Conservation (phyloP, 345 rosid species). For the Linum usitatissimum region DNA sequence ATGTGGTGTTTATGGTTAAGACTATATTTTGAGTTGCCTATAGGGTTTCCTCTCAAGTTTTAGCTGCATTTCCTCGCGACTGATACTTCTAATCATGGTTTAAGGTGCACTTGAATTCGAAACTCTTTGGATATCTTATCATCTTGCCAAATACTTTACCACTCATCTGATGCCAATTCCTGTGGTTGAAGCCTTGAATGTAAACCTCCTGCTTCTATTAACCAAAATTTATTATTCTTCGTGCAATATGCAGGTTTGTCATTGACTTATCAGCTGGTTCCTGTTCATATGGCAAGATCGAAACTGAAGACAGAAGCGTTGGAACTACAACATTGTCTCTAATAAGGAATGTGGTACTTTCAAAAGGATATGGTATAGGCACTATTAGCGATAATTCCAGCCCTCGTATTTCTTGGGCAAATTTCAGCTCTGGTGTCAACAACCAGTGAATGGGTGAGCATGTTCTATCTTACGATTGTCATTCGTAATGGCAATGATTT, state of each 20-base stretch:
- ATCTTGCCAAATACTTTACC: no score
- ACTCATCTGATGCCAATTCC: no score
- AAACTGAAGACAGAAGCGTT: slow-evolving; percentile 99
- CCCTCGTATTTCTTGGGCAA: slow-evolving; percentile 76
- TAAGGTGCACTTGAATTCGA: no score
- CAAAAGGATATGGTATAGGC: slow-evolving; percentile 29
- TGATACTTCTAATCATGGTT: not conserved
- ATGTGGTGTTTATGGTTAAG: no score
- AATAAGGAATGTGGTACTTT: slow-evolving; percentile 50
- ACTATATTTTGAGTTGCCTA: no score
- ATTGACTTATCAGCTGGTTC: slow-evolving; percentile 98
- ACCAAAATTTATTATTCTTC: slow-evolving; percentile 17
- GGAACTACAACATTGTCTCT: slow-evolving; percentile 75
- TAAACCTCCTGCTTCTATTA: not conserved
- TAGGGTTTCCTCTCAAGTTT: no score
- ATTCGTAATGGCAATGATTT: no score
- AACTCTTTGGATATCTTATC: no score
- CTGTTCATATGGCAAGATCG: slow-evolving; percentile 97
- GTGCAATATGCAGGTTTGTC: slow-evolving; percentile 53
- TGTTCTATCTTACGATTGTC: slow-evolving; percentile 76
- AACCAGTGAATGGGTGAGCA: slow-evolving; percentile 84
- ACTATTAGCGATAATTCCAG: slow-evolving; percentile 36
- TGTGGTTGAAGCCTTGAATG: no score
- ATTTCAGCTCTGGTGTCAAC: slow-evolving; percentile 75
- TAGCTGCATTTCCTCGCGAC: not conserved